phyloP scores from a whole-genome alignment of 345 rosid species.

The Salix suchowensis region DNA sequence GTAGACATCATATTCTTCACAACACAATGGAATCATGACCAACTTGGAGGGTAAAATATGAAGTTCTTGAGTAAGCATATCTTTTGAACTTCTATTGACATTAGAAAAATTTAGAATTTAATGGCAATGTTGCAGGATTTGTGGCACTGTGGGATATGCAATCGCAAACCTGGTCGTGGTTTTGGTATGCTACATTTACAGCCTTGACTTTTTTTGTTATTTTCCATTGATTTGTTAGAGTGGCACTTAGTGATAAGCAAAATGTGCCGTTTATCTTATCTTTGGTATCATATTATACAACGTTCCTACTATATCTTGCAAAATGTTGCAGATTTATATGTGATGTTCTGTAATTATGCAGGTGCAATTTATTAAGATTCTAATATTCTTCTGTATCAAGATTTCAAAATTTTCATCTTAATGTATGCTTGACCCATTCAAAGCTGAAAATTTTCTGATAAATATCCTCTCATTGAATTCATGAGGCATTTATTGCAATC shows the following conservation, averaged over 20 bases:
- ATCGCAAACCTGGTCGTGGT: constrained; percentile 95
- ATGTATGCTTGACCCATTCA: background rate
- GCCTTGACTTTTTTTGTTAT: background rate
- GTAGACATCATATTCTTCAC: background rate
- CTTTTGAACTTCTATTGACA: background rate
- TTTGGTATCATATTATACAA: background rate
- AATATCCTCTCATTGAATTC: background rate
- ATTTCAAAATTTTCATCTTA: background rate
- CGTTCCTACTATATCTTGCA: background rate
- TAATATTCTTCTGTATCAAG: background rate
- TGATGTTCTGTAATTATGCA: background rate
- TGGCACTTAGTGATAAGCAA: background rate
- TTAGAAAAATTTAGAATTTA: background rate
- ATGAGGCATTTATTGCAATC: background rate
- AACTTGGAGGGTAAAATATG: background rate
- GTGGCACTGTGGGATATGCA: constrained; percentile 98
- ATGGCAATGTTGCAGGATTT: constrained; percentile 60
- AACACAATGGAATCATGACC: background rate
- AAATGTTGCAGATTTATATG: background rate
- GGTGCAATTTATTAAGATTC: background rate
- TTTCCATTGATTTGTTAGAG: background rate
- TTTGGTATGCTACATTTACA: constrained; percentile 56
- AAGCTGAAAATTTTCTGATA: background rate
- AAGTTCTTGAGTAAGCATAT: background rate
- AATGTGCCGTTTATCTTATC: background rate